Conservation (phyloP, 371 early-diverging fungal species). For the Actinomucor elegans region DNA sequence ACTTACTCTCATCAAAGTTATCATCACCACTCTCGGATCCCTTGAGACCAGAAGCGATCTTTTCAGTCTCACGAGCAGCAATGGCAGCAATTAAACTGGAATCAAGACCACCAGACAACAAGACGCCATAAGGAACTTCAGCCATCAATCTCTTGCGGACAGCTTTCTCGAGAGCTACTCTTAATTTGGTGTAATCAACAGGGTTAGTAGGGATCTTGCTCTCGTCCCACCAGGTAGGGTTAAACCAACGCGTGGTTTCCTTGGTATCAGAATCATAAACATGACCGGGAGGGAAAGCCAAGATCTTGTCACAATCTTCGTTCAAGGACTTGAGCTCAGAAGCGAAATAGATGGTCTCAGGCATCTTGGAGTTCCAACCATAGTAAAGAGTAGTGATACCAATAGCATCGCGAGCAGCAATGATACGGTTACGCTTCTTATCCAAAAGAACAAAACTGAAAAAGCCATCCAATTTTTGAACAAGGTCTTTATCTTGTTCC, state of each 20-base stretch:
- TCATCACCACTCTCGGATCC: slow-evolving; percentile 8
- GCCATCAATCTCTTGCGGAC: slow-evolving; percentile 95
- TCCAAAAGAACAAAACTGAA: slow-evolving; percentile 93
- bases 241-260: slow-evolving; percentile 80
- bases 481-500: slow-evolving; percentile 78
- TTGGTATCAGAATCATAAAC: slow-evolving; percentile 77
- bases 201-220: slow-evolving; percentile 53
- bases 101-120: slow-evolving; percentile 93
- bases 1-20: slow-evolving; percentile 60
- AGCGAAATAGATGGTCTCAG: slow-evolving; percentile 86
- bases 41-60: slow-evolving; percentile 1
- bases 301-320: slow-evolving; percentile 92
- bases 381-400: slow-evolving; percentile 97
- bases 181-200: slow-evolving; percentile 61
- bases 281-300: slow-evolving; percentile 94
- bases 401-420: slow-evolving; percentile 95
- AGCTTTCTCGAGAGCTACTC: slow-evolving; percentile 79
- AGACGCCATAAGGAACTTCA: slow-evolving; percentile 96
- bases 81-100: slow-evolving; percentile 92
- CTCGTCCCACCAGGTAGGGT: slow-evolving; percentile 88
- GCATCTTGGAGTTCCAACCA: slow-evolving; percentile 80
- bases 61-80: slow-evolving; percentile 41
- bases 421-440: slow-evolving; percentile 70
- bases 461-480: slow-evolving; percentile 90
- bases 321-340: slow-evolving; percentile 93